Evolutionary conservation across 1,139 yeast species (phyloP).

Genomic region (Candida labiduridarum): DNA sequence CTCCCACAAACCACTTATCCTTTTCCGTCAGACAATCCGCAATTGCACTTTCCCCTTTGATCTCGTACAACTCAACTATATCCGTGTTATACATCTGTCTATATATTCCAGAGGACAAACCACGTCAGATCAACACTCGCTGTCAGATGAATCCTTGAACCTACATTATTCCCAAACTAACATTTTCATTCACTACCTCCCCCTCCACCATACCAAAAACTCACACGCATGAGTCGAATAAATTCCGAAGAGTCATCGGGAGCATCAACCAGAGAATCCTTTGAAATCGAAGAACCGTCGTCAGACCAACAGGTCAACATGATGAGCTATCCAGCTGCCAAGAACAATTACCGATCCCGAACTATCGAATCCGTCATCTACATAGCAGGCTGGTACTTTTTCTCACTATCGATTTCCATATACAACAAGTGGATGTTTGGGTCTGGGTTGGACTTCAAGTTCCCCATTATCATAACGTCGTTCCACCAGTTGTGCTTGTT

Average conservation of each 20-base stretch:
- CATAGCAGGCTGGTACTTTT: conserved; percentile 54
- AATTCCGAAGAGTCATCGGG: conserved; percentile 6
- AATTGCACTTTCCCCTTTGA: no score
- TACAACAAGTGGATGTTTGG: conserved; percentile 99
- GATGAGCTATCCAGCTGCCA: not conserved
- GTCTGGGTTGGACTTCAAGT: conserved; percentile 67
- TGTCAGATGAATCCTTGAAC: no score
- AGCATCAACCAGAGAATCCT: conserved; percentile 6
- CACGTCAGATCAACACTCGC: not conserved
- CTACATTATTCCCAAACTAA: not conserved
- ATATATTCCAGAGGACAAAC: not conserved
- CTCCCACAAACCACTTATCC: no score
- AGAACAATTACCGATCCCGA: conserved; percentile 2
- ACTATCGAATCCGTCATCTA: conserved; percentile 22
- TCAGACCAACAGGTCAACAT: not conserved
- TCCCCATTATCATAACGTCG: conserved; percentile 82
- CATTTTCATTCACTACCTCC: not conserved
- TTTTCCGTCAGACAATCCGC: no score
- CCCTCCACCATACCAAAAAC: not conserved
- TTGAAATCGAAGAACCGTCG: conserved; percentile 5
- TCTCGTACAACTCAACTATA: no score
- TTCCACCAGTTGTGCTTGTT: conserved; percentile 81
- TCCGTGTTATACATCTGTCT: no score
- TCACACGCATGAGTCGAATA: not conserved
- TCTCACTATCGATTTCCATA: conserved; percentile 75